These are phyloP conservation scores for Blastobotrys arbuscula DNA, from an alignment of 1,139 yeast species.

Conservation along the genomic window DNA sequence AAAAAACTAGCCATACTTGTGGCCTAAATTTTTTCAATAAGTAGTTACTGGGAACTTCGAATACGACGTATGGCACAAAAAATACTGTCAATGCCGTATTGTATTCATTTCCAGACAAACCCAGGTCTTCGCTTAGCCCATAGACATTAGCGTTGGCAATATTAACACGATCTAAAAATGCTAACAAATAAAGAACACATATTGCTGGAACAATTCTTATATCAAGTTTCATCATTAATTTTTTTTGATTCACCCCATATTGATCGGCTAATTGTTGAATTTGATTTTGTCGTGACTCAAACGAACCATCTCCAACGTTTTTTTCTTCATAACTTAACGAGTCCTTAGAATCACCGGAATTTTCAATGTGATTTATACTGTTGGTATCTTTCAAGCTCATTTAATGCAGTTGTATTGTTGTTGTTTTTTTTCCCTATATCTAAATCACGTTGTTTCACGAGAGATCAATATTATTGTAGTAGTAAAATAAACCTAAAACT, in stretches of 20 bases:
- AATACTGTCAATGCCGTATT: conserved; percentile 57
- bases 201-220: conserved; percentile 64
- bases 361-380: no score
- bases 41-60: conserved; percentile 64
- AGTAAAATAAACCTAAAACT: no score
- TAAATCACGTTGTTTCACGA: no score
- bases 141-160: conserved; percentile 69
- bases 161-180: conserved; percentile 68
- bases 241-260: conserved; percentile 41
- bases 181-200: conserved; percentile 59
- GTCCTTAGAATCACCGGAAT: no score
- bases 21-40: conserved; percentile 56
- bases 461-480: no score
- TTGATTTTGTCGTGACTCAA: no score
- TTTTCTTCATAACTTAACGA: no score
- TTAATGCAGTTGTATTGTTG: no score
- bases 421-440: no score
- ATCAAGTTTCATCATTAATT: conserved; percentile 59
- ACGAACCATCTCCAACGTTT: no score
- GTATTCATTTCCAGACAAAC: conserved; percentile 39
- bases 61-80: conserved; percentile 64
- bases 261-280: conserved; percentile 40
- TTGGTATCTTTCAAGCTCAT: no score
- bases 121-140: conserved; percentile 40
- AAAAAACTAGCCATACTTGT: conserved; percentile 54